Evolutionary conservation across 768 basidiomycete genomes (phyloP).

Genomic region (Termitomyces sp.): DNA sequence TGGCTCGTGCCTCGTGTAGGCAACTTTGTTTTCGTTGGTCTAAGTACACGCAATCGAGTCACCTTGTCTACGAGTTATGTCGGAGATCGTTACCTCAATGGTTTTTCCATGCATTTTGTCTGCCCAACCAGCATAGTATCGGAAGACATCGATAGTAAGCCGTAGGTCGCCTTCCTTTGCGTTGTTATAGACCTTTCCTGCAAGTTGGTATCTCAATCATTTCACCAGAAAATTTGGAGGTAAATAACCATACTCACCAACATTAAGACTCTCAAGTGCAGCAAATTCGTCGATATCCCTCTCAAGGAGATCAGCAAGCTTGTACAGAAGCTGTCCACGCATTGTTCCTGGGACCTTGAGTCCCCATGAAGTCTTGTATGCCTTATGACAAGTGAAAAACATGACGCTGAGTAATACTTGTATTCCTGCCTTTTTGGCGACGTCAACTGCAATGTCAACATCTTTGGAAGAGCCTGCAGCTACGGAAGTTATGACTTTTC

Average conservation of each 20-base stretch:
- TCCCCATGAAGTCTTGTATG: slow-evolving; percentile 59
- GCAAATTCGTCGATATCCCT: too few species aligned
- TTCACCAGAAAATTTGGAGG: too few species aligned
- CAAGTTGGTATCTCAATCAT: neutral
- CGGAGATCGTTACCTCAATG: slow-evolving; percentile 37
- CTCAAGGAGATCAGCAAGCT: too few species aligned
- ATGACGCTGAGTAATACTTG: neutral
- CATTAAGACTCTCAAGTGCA: slow-evolving; percentile 16
- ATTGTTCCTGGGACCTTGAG: slow-evolving; percentile 40
- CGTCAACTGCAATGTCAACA: slow-evolving; percentile 57
- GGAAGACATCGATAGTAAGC: slow-evolving; percentile 39
- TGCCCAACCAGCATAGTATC: slow-evolving; percentile 84
- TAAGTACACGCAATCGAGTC: neutral
- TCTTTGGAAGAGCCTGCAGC: slow-evolving; percentile 53
- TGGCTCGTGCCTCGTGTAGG: slow-evolving; percentile 46
- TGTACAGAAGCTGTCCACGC: slow-evolving; percentile 4
- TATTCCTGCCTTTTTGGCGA: slow-evolving; percentile 39
- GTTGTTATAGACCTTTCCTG: slow-evolving; percentile 50
- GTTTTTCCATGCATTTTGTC: slow-evolving; percentile 74
- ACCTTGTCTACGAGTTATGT: neutral
- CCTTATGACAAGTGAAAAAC: slow-evolving; percentile 11
- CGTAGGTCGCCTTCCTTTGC: slow-evolving; percentile 37
- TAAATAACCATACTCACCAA: slow-evolving; percentile 13
- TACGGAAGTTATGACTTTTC: slow-evolving; percentile 47
- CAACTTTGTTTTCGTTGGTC: slow-evolving; percentile 22